Evolutionary conservation across 768 basidiomycete genomes (phyloP), one percentile per base, ranked within the genome.

Genomic region (Panus rudis): DNA sequence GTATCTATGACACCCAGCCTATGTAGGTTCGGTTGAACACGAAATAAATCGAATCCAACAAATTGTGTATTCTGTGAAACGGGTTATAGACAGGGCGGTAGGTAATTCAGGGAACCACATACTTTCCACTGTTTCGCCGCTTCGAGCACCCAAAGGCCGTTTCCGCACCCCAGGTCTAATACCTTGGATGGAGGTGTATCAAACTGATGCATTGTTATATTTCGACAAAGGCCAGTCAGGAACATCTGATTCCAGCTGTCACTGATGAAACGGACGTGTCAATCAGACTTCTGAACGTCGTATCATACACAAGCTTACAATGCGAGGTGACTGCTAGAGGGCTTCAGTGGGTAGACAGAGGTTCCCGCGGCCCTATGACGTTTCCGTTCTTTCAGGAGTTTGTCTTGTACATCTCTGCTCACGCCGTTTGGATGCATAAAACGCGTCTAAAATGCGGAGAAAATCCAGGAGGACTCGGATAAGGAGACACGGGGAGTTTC

Each of bases 211-310:
- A 78, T 66, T 0, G 84, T 78, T 24, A 81, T 53, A 16, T 70
- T 64, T 38, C 65, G 55, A 56, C 74, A 49, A 67, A 78, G 41
- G 57, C 47, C 69, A 26, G 63, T 63, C 50, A 81, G 61, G 59
- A 84, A 81, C 71, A 83, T 72, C 44, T 75, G 71, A 53, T 84
- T 76, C 83, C 84, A 87, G 35, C 75, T 76, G 49, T 85, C 80
- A 49, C 84, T 87, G 45, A 21, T 24, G 20, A 24, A 39, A 31
- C 47, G 48, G 23, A 28, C 33, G 10, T 49, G 27, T 3, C 35
- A 2, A 17, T 30, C n/a, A 10, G 28, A 20, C 6, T 14, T 35
- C 7, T 37, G 39, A 19, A 6, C 39, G 19, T 31, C 17, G 41
- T 25, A n/a, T 5, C 30, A 28, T 16, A 20, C 30, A 42, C n/a